These are phyloP conservation scores for Rubus parviflorus DNA, from an alignment of 306 rosid species.

Conservation along the genomic window DNA sequence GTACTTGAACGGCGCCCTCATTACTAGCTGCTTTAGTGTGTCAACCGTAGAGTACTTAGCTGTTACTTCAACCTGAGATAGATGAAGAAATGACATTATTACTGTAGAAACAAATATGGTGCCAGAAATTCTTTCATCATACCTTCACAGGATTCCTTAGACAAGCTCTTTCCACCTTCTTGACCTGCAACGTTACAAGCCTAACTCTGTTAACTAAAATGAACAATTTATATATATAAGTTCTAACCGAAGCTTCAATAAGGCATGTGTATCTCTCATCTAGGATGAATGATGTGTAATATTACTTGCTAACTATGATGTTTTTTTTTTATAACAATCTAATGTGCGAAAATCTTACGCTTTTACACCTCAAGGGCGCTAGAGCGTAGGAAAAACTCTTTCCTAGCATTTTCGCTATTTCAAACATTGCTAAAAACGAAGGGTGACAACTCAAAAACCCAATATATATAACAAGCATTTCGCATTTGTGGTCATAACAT, in stretches of 20 bases:
- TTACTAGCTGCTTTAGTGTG: conserved; percentile 73
- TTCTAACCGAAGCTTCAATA: no score
- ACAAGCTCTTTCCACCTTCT: conserved; percentile 85
- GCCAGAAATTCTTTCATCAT: conserved; percentile 5
- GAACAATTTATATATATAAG: background rate
- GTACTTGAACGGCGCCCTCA: conserved; percentile 61
- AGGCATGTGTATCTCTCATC: background rate
- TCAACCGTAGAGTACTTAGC: conserved; percentile 84
- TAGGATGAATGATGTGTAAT: no score
- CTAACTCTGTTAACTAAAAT: conserved; percentile 1
- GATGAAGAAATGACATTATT: conserved; percentile 4
- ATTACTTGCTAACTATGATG: no score
- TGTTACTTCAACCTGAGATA: conserved; percentile 77
- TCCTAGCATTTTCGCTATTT: no score
- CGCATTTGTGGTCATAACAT: no score
- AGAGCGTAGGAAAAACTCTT: no score
- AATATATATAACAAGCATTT: no score
- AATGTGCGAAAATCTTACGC: no score
- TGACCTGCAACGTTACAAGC: conserved; percentile 54
- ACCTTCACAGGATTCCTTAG: conserved; percentile 94
- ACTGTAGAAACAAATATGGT: background rate
- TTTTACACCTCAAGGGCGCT: no score
- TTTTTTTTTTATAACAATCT: no score
- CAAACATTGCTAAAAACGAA: no score
- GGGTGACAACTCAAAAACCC: no score